phyloP scores from a whole-genome alignment of 306 rosid genomes.

The Carpinus fangiana region DNA sequence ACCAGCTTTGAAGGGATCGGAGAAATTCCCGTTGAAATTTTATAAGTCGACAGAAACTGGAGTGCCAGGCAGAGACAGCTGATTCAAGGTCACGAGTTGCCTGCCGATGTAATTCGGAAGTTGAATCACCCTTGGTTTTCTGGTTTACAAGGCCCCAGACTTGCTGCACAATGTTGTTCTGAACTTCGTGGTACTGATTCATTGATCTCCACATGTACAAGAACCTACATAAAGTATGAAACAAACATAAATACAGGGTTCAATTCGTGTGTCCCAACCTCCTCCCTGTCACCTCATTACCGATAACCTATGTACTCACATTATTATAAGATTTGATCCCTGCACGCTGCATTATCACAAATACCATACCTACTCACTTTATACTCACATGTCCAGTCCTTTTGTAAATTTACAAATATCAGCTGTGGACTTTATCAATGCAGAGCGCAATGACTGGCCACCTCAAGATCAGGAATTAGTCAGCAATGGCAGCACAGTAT shows the following conservation, averaged over 20 bases:
- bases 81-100: conserved; percentile 96
- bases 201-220: conserved; percentile 99
- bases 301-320: neutral
- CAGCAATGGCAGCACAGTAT: neutral
- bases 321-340: neutral
- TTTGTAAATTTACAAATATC: neutral
- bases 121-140: conserved; percentile 65
- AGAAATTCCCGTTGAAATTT: conserved; percentile 82
- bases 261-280: neutral
- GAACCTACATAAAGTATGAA: conserved; percentile 55
- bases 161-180: conserved; percentile 90
- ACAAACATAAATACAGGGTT: conserved; percentile 21
- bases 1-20: conserved; percentile 82
- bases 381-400: neutral
- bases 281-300: neutral
- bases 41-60: conserved; percentile 82
- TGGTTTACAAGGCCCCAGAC: conserved; percentile 85
- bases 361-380: neutral
- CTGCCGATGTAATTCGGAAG: conserved; percentile 91
- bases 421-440: neutral
- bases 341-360: neutral
- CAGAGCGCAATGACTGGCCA: neutral
- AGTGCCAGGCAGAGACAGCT: conserved; percentile 85
- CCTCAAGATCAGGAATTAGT: neutral
- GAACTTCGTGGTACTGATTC: conserved; percentile 89